These are phyloP conservation scores for Pythium grandisporangium DNA, from an alignment of 352 stramenopile species.

Conservation along the genomic window DNA sequence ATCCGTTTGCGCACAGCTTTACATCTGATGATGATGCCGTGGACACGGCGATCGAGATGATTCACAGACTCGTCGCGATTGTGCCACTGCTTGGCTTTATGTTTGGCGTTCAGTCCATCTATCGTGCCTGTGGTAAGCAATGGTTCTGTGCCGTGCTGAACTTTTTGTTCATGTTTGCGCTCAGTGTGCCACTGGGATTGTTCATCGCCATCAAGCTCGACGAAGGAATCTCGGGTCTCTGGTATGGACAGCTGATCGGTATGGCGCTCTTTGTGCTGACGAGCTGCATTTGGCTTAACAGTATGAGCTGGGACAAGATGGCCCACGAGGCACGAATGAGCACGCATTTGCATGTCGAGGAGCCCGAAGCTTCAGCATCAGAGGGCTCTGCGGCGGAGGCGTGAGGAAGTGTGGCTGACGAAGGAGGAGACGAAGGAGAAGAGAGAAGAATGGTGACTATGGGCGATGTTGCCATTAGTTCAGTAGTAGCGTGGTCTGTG, in stretches of 20 bases:
- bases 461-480: too few species aligned
- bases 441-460: too few species aligned
- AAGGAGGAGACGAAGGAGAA: too few species aligned
- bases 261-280: slow-evolving; percentile 25
- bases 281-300: slow-evolving; percentile 25
- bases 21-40: slow-evolving; percentile 25
- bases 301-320: slow-evolving; percentile 41
- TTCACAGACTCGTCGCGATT: slow-evolving; percentile 26
- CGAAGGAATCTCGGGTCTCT: slow-evolving; percentile 45
- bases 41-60: slow-evolving; percentile 23
- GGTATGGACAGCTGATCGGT: slow-evolving; percentile 45
- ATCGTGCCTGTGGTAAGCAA: slow-evolving; percentile 47
- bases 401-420: too few species aligned
- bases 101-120: slow-evolving; percentile 35
- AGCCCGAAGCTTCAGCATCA: slow-evolving; percentile 2
- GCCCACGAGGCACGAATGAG: slow-evolving; percentile 37
- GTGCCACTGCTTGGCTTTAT: slow-evolving; percentile 33
- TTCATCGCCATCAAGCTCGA: slow-evolving; percentile 35
- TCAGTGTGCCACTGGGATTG: slow-evolving; percentile 40
- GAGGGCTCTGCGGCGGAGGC: too few species aligned
- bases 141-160: slow-evolving; percentile 46
- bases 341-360: slow-evolving; percentile 23
- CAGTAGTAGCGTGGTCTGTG: too few species aligned
- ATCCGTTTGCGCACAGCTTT: slow-evolving; percentile 31
- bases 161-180: slow-evolving; percentile 38